A percentile compares a stretch with the other conserved stretches of the same genome.
Evolutionary conservation across 176 grass and related monocot genomes (phyloP).

Genomic region (Lolium rigidum): DNA sequence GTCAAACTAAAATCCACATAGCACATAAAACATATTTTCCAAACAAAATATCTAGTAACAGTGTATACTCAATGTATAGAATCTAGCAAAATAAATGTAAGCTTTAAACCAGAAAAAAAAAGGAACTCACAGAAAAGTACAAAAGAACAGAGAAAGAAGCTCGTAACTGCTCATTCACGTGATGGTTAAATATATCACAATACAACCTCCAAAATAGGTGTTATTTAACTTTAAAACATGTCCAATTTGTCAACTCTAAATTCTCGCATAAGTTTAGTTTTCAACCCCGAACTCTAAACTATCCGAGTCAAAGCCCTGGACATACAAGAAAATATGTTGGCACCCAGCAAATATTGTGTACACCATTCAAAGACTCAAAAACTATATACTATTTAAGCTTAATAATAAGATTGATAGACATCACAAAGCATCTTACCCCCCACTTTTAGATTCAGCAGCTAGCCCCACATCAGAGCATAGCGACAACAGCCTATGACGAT

Average conservation of each 20-base stretch:
- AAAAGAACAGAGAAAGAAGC: slow-evolving; percentile 4
- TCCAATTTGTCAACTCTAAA: slow-evolving; percentile 4
- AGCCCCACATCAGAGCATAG: slow-evolving; percentile 99
- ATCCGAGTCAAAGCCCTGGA: not conserved
- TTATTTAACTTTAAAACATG: not conserved
- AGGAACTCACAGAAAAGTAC: not conserved
- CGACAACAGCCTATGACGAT: slow-evolving; percentile 90
- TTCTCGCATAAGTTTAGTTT: slow-evolving; percentile 4
- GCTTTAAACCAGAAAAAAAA: slow-evolving; percentile 12
- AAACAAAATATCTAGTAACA: slow-evolving; percentile 9
- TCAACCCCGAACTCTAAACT: slow-evolving; percentile 4
- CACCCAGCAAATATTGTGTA: slow-evolving; percentile 12
- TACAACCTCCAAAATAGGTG: slow-evolving; percentile 18
- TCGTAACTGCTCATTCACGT: not conserved
- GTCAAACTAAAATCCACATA: slow-evolving; percentile 26
- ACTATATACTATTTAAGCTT: slow-evolving; percentile 25
- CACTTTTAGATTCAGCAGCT: slow-evolving; percentile 95
- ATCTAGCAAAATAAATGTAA: not conserved
- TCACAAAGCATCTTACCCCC: slow-evolving; percentile 60
- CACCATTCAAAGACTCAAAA: slow-evolving; percentile 4
- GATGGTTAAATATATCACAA: not conserved
- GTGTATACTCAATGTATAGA: not conserved
- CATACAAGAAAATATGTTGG: slow-evolving; percentile 9
- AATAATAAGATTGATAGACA: slow-evolving; percentile 29
- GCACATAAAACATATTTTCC: not conserved